phyloP scores from a whole-genome alignment of 2,329 filamentous ascomycete species.

The Zymoseptoria crescenta region DNA sequence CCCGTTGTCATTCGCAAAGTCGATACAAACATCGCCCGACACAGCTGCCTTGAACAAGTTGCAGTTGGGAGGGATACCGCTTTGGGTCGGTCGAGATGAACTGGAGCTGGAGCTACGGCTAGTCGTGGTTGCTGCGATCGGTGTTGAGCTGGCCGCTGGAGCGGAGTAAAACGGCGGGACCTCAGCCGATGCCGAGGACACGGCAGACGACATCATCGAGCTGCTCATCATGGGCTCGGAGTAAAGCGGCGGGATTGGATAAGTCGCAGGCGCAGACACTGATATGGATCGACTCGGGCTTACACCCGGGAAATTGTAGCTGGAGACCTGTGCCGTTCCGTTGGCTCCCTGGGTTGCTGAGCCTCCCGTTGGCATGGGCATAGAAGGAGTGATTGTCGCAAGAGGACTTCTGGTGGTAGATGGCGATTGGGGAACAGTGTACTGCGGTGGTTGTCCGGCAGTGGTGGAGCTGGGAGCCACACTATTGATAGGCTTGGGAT shows the following conservation, averaged over 20 bases:
- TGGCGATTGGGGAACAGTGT: background rate
- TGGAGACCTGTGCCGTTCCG: background rate
- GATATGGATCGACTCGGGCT: background rate
- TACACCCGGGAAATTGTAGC: background rate
- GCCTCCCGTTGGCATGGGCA: background rate
- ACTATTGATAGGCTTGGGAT: conserved; percentile 2
- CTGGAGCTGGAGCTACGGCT: too few species aligned
- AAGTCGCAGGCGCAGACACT: background rate
- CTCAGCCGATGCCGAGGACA: background rate
- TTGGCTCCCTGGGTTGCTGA: background rate
- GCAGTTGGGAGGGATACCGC: too few species aligned
- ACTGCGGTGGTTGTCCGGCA: background rate
- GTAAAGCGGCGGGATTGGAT: background rate
- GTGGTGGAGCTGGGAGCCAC: background rate
- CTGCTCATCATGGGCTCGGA: background rate
- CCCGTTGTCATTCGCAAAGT: too few species aligned
- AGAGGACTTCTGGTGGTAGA: background rate
- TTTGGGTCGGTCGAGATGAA: too few species aligned
- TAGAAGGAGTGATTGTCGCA: background rate
- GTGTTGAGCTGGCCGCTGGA: too few species aligned
- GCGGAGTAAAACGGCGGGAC: too few species aligned
- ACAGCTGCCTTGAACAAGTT: too few species aligned
- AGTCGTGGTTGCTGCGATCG: too few species aligned
- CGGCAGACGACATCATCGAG: background rate
- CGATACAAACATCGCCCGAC: too few species aligned